Evolutionary conservation across 306 rosid species (phyloP), one percentile per base, ranked within the genome.

Genomic region (Albizia julibrissin): DNA sequence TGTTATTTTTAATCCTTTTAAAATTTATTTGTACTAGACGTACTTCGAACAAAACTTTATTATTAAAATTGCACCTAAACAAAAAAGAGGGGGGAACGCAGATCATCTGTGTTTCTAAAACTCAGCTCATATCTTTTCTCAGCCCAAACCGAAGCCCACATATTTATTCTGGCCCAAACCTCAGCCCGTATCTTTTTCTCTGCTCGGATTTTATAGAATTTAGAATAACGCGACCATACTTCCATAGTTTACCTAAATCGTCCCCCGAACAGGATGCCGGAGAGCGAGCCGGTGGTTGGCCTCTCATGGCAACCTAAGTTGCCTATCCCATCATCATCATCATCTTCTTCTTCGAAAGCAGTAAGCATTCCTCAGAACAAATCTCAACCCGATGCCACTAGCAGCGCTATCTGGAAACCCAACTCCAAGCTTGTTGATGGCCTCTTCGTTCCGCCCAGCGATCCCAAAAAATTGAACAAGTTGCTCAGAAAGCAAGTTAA

Each of bases 291-390:
- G 4, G 86, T 88, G 50, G 85, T 91, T 44, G 94, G 98, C 29
- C 88, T 89, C 49, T 89, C 94, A 47, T 95, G 98, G 98, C 88
- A 88, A 81, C 98, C 94, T 27, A 91, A 88, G 82, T 67, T 95
- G 77, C 87, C 91, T 12, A 85, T 82, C 46, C 79, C 74, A 8
- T 83, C 92, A 1, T 69, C 92, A 1, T 69, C 74, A 1, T 86
- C 81, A n/a, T 83, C 92, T 19, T 86, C 81, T 40, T 83, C 92
- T 21, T 86, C 81, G 4, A 82, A 85, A 10, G 27, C 81, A 15
- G 78, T 68, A 62, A 50, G 61, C 43, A 78, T 67, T 24, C 67
- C 89, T 72, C 61, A 13, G 72, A 19, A 56, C 26, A 86, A 85
- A 72, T 72, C 88, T 64, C 87, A 73, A 58, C 69, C 39, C 12